Conservation (phyloP, 352 stramenopile species). For the Bremia lactucae region DNA sequence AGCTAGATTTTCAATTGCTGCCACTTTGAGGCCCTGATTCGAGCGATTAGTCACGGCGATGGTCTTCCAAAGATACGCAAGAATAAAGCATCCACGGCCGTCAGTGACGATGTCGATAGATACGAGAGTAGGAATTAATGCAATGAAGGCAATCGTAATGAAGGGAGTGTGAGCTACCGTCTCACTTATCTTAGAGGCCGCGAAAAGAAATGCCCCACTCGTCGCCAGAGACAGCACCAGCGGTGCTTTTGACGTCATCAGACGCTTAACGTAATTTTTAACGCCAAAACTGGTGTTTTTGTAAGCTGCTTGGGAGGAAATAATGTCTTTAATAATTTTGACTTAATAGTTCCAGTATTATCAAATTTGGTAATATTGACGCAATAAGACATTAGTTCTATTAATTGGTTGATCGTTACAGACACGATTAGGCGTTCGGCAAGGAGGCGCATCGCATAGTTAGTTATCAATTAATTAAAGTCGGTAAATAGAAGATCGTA, state of each 20-base stretch:
- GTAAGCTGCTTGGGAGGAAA: too few relatives aligned
- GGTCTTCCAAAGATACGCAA: conserved; percentile 22
- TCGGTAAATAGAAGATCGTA: too few relatives aligned
- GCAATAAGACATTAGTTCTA: too few relatives aligned
- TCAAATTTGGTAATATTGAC: too few relatives aligned
- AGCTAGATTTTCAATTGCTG: conserved; percentile 12
- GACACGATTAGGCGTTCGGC: too few relatives aligned
- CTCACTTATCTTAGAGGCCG: neutral
- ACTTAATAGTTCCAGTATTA: too few relatives aligned
- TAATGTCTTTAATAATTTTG: too few relatives aligned
- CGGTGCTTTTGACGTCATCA: conserved; percentile 30
- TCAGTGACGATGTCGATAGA: conserved; percentile 35
- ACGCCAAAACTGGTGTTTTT: too few relatives aligned
- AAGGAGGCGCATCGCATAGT: too few relatives aligned
- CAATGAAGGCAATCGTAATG: conserved; percentile 39
- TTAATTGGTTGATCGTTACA: too few relatives aligned
- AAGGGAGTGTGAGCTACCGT: conserved; percentile 7
- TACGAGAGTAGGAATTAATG: conserved; percentile 37
- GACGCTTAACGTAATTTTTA: too few relatives aligned
- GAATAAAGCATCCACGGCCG: conserved; percentile 15
- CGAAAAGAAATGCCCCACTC: conserved; percentile 16
- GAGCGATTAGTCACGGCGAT: conserved; percentile 12
- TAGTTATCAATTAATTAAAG: too few relatives aligned
- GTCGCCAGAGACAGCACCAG: conserved; percentile 18
- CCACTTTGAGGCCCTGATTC: conserved; percentile 3